These are phyloP conservation scores for Aspergillus hiratsukae DNA, from an alignment of 2,329 filamentous ascomycete genomes.

Conservation along the genomic window DNA sequence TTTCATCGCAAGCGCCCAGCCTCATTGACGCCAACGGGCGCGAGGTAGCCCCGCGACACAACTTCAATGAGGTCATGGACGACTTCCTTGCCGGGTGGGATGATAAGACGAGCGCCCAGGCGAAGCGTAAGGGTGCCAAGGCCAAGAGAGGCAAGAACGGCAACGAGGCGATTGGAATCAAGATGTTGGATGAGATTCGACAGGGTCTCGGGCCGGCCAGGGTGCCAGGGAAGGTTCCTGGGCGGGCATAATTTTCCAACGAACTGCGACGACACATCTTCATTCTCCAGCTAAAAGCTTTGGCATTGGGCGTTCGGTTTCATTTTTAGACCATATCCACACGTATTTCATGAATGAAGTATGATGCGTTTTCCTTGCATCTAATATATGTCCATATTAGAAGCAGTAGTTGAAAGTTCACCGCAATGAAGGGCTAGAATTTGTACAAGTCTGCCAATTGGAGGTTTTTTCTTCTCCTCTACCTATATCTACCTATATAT, in stretches of 20 bases:
- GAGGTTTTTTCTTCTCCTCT: neutral
- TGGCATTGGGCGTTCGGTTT: conserved; percentile 6
- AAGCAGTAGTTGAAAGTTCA: neutral
- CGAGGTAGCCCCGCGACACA: conserved; percentile 59
- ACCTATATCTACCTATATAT: conserved; percentile 2
- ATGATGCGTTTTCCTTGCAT: neutral
- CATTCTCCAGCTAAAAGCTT: conserved; percentile 3
- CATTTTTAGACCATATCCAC: neutral
- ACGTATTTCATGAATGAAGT: neutral
- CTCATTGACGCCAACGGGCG: conserved; percentile 36
- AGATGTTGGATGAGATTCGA: conserved; percentile 87
- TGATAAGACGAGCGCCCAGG: conserved; percentile 38
- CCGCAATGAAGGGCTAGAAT: neutral
- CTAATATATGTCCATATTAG: neutral
- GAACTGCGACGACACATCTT: conserved; percentile 14
- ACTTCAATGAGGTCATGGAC: conserved; percentile 89
- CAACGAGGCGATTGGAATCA: conserved; percentile 73
- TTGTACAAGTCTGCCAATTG: neutral
- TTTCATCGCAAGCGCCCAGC: conserved; percentile 59
- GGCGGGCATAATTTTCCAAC: conserved; percentile 25
- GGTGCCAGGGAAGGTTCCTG: conserved; percentile 39
- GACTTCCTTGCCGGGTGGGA: conserved; percentile 72
- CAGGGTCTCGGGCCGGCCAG: conserved; percentile 72
- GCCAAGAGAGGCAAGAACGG: conserved; percentile 70
- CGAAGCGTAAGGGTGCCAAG: conserved; percentile 42